Base-by-base conservation (phyloP, 768 basidiomycete genomes). In the Boletus rufocinnamomeus region DNA sequence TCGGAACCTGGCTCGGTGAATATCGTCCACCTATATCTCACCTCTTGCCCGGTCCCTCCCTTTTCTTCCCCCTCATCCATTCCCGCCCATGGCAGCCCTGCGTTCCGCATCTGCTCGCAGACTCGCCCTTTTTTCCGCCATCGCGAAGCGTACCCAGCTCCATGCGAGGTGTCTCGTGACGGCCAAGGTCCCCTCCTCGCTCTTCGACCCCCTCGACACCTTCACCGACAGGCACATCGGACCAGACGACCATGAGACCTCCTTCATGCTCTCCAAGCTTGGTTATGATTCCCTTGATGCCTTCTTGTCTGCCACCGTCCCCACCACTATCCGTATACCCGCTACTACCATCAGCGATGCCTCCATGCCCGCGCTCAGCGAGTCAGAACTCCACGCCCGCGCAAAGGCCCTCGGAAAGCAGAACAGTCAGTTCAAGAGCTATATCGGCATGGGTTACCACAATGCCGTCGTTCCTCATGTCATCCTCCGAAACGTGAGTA, bases 371-470 rank as follows among this genome's bases (percentile, higher is more conserved):
- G 80, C 88, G 2, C 79, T 93, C 59, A 94, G 91, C 71, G 97
- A 99, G 75, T 84, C 88, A 2, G 89, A 98, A 75, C 80, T 99
- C 43, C 78, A 87, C 54, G 75, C 78, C 21, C 79, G 91, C 54
- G 94, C 91, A 1, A 88, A 86, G 69, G 82, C 82, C 64, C 76
- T 98, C 11, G 95, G 86, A n/a, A 76, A 70, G 17, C 79, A 83
- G 70, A 98, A 99, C 75, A 84, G 88, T 74, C 77, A 83, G 6
- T 89, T 89, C 74, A 91, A 88, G 79, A 95, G 87, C 69, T 98
- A 94, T 74, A 99, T 98, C 69, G 97, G 97, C 37, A 94, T 98
- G 93, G 96, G 97, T 10, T 99, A 97, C 75, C 92, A 95, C 70
- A 87, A 87, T 63, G 93, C 95, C 4, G 92, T 96, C 47, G 91